Percentiles rank a stretch among this genome's conserved stretches.
Conservation (phyloP, 345 rosid genomes). For the Lepidium aucheri region DNA sequence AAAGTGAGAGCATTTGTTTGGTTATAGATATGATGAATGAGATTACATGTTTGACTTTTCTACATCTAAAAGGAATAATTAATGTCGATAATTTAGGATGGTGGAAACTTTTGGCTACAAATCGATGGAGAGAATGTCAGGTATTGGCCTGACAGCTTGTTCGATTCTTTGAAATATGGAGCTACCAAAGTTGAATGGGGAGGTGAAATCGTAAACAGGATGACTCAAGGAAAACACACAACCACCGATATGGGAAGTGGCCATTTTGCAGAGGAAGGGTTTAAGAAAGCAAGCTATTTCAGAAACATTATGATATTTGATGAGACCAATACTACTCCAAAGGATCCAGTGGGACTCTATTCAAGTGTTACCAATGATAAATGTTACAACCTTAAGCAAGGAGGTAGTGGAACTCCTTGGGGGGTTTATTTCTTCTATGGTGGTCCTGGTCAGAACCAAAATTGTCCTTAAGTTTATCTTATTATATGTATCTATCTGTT, state of each 20-base stretch:
- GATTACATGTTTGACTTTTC: not conserved
- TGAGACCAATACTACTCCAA: conserved; percentile 28
- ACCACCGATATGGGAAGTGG: conserved; percentile 69
- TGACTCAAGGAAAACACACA: conserved; percentile 38
- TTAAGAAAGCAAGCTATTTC: conserved; percentile 46
- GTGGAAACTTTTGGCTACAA: conserved; percentile 64
- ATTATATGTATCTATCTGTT: no score
- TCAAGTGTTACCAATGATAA: not conserved
- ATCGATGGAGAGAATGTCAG: conserved; percentile 40
- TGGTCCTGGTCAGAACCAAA: conserved; percentile 47
- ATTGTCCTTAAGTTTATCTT: no score
- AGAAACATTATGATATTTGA: conserved; percentile 48
- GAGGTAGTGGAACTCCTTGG: conserved; percentile 32
- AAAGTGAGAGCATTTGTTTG: no score
- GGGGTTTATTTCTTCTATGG: conserved; percentile 52
- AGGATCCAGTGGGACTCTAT: no score
- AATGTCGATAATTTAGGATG: conserved; percentile 31
- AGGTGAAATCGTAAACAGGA: conserved; percentile 52
- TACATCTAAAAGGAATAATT: not conserved
- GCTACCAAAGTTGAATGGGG: conserved; percentile 60
- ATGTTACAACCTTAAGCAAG: conserved; percentile 46
- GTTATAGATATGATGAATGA: no score
- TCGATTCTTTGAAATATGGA: conserved; percentile 41
- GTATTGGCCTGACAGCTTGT: conserved; percentile 53
- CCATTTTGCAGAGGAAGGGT: conserved; percentile 48